A percentile compares a stretch with the other conserved stretches of the same genome.
Evolutionary conservation across 2,329 filamentous ascomycete species (phyloP).

Genomic region (Trichoderma sp.): DNA sequence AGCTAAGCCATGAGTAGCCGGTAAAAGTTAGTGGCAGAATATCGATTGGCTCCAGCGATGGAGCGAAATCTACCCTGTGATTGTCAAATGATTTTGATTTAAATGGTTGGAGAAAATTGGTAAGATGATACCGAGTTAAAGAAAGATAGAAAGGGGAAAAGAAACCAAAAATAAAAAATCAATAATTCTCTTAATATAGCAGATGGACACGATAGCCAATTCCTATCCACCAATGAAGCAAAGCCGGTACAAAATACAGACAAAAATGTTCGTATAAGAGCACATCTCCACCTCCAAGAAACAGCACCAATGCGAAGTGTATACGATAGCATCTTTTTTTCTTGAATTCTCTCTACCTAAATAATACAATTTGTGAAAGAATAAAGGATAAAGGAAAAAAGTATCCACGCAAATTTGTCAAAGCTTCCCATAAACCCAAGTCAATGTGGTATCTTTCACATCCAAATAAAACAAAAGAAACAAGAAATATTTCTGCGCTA

Average conservation of each 20-base stretch:
- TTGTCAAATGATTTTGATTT: not conserved
- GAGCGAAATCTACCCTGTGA: not conserved
- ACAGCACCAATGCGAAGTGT: not conserved
- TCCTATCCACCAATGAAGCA: not conserved
- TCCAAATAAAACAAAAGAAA: not conserved
- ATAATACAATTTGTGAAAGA: not conserved
- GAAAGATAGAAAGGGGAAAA: too few species aligned
- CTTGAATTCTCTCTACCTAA: not conserved
- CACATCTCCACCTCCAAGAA: not conserved
- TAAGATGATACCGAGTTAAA: too few species aligned
- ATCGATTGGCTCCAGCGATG: not conserved
- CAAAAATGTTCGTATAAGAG: not conserved
- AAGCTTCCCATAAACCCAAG: not conserved
- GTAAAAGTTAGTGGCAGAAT: not conserved
- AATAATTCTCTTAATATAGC: not conserved
- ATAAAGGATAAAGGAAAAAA: not conserved
- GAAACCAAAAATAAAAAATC: too few species aligned
- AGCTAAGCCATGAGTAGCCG: not conserved
- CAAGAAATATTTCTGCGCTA: not conserved
- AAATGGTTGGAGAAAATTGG: not conserved
- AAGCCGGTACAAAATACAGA: not conserved
- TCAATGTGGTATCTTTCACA: constrained; percentile 2
- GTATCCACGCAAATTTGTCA: not conserved
- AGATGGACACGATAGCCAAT: not conserved
- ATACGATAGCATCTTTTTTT: not conserved